Evolutionary conservation across 2,329 filamentous ascomycete species (phyloP).

Genomic region (Colletotrichum neosansevieriae): DNA sequence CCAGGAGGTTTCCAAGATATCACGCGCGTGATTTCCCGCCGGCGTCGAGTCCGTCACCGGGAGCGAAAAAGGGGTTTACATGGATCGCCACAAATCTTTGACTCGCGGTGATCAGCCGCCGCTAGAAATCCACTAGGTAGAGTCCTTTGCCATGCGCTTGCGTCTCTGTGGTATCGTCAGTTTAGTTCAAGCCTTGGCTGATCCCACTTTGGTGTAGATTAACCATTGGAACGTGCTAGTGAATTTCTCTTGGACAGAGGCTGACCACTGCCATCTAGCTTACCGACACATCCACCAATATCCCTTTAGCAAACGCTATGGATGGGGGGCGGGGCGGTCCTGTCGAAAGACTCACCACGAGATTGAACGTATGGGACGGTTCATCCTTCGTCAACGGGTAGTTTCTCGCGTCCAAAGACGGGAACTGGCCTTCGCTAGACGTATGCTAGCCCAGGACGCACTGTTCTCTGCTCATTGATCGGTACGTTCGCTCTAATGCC

Average conservation of each 20-base stretch:
- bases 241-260: background rate
- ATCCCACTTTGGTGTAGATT: conserved; percentile 4
- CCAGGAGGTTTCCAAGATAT: background rate
- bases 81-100: background rate
- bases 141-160: background rate
- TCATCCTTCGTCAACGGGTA: background rate
- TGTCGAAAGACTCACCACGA: background rate
- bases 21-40: background rate
- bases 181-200: background rate
- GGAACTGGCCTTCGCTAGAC: background rate
- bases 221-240: background rate
- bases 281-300: conserved; percentile 7
- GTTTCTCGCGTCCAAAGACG: background rate
- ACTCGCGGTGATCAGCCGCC: background rate
- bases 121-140: background rate
- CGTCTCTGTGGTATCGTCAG: background rate
- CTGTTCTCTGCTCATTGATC: background rate
- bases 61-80: conserved; percentile 5
- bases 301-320: background rate
- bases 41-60: background rate
- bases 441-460: background rate
- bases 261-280: background rate
- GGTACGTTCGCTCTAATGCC: background rate
- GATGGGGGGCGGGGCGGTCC: background rate
- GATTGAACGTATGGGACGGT: background rate